Percentiles rank a stretch among this genome's conserved stretches.
phyloP scores from a whole-genome alignment of 2,329 filamentous ascomycete species.

The Didymella glomerata region DNA sequence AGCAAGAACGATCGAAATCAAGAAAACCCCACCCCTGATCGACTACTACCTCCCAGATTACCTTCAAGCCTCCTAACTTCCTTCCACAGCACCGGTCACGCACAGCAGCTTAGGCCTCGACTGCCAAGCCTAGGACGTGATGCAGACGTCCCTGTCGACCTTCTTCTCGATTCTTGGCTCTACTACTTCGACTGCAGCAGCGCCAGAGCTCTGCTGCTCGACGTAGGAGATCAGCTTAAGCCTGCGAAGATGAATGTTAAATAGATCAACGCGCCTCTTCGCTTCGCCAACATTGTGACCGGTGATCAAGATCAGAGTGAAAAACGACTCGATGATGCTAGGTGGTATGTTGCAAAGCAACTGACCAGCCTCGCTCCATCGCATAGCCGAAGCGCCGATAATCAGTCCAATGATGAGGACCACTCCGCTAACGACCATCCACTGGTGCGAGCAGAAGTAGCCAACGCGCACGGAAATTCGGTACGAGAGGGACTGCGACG shows the following conservation, averaged over 20 bases:
- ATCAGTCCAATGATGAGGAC: conserved; percentile 5
- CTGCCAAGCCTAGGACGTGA: background rate
- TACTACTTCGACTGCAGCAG: background rate
- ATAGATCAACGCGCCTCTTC: conserved; percentile 13
- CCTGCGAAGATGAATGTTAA: conserved; percentile 6
- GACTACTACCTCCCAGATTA: background rate
- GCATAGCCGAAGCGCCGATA: conserved; percentile 11
- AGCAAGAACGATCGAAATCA: background rate
- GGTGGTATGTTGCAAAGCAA: conserved; percentile 17
- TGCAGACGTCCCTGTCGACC: background rate
- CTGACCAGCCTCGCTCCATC: conserved; percentile 15
- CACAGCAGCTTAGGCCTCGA: background rate
- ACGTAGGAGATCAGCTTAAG: conserved; percentile 11
- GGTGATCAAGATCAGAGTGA: conserved; percentile 13
- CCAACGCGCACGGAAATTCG: conserved; percentile 9
- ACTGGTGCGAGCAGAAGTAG: conserved; percentile 11
- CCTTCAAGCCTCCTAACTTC: background rate
- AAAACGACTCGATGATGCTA: conserved; percentile 15
- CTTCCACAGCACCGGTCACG: background rate
- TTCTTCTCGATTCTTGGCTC: background rate
- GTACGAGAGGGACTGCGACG: conserved; percentile 2
- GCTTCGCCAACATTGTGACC: conserved; percentile 15
- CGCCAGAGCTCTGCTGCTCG: background rate
- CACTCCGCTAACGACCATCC: conserved; percentile 5
- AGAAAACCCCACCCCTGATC: background rate